These are phyloP conservation scores for Colletotrichum melonis DNA, from an alignment of 2,329 filamentous ascomycete species.

Conservation along the genomic window DNA sequence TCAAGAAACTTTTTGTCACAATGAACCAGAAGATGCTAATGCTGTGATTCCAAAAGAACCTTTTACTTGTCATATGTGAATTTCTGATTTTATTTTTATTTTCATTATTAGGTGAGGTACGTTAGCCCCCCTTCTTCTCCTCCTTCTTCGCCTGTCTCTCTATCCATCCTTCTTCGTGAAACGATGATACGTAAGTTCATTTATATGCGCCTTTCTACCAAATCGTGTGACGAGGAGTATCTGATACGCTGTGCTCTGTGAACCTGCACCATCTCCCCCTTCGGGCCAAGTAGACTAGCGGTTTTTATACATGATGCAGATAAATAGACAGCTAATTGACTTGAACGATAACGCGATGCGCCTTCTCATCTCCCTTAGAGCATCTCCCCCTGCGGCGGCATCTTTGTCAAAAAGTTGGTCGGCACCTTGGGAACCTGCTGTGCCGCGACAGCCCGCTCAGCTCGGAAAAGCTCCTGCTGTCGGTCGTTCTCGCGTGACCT, in stretches of 20 bases:
- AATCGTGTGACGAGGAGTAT: not conserved
- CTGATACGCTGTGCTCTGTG: not conserved
- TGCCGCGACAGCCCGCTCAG: conserved; percentile 46
- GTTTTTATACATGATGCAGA: not conserved
- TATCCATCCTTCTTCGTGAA: conserved; percentile 27
- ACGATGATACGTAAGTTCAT: conserved; percentile 27
- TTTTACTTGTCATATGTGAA: not conserved
- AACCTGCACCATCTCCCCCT: not conserved
- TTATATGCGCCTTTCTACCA: conserved; percentile 17
- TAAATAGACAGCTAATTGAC: not conserved
- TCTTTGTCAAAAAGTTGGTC: conserved; percentile 46
- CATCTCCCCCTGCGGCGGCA: conserved; percentile 50
- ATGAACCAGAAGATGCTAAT: conserved; percentile 34
- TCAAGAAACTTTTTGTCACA: conserved; percentile 10
- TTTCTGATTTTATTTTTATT: not conserved
- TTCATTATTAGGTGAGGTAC: conserved; percentile 32
- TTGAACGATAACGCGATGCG: not conserved
- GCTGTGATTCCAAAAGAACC: conserved; percentile 18
- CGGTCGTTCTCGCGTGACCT: conserved; percentile 52
- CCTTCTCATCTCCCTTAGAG: conserved; percentile 38
- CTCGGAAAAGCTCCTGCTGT: conserved; percentile 49
- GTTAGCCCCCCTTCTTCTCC: not conserved
- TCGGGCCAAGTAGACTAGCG: not conserved
- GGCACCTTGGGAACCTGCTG: conserved; percentile 56
- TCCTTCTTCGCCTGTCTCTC: conserved; percentile 9